Base-by-base conservation (phyloP, 2,329 filamentous ascomycete species). In the Domatiomyces globalis region DNA sequence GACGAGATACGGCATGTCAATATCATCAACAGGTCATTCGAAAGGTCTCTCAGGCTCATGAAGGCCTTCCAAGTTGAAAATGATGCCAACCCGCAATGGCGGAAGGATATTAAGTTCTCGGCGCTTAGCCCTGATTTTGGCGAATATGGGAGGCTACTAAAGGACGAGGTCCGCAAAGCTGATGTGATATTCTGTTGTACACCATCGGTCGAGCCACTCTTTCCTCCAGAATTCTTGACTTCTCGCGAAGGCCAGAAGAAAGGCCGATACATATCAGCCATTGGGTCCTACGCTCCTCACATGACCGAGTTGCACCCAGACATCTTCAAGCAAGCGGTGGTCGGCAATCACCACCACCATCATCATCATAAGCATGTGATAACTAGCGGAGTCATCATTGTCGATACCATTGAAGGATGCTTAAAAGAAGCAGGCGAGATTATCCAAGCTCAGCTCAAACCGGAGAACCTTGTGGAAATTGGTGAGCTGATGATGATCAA, bases 161-260 rank as follows among this genome's bases (percentile, higher is more conserved):
- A 83, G 61, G 78, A 84, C 39, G 79, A 87, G 48, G 73, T 95
- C 15, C 64, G 65, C 39, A 78, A 78, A 7, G 79, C 85, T 0
- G 86, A 92, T 61, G 83, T 85, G 8, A 84, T 96, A 39, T 92
- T 94, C 69, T 90, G 87, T 69, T 94, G 87, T 58, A 95, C 88
- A 1, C 87, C 89, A 0, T 84, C 81, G 1, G 77, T 74, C 0
- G 72, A 77, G 33, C 84, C 85, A 1, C 71, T 95, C 1, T 96
- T 95, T 63, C 84, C 89, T 0, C 72, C 75, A 0, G 68, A 75
- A 9, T 81, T 85, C 54, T 73, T 95, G 48, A 94, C 85, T 0
- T 84, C 76, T 51, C 61, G 63, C 17, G 69, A 72, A 52, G 70
- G 69, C 6, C 65, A 69, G 7, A 65, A 63, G 39, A 73, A 72